Evolutionary conservation across 306 rosid genomes (phyloP).

Genomic region (Crotalaria pallida): DNA sequence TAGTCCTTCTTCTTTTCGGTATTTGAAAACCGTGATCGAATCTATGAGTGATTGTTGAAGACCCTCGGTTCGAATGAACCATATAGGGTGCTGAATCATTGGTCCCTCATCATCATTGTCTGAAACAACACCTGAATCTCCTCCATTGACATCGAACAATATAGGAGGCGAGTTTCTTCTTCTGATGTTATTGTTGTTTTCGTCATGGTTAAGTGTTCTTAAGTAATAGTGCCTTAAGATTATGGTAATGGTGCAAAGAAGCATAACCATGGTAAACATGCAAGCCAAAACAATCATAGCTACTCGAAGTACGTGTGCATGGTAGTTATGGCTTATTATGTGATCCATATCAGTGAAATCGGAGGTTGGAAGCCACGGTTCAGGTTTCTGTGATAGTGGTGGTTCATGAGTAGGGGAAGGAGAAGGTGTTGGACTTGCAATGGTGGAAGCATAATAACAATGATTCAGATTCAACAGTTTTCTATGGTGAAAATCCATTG

Average conservation of each 20-base stretch:
- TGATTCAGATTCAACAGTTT: not conserved
- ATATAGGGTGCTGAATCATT: slow-evolving; percentile 40
- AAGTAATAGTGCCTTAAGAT: slow-evolving; percentile 8
- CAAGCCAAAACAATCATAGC: slow-evolving; percentile 15
- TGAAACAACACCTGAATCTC: slow-evolving; percentile 12
- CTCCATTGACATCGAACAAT: slow-evolving; percentile 34
- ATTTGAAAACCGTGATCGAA: slow-evolving; percentile 50
- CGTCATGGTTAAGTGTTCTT: slow-evolving; percentile 7
- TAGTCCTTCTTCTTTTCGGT: slow-evolving; percentile 48
- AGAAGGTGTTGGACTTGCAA: slow-evolving; percentile 10
- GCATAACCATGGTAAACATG: not conserved
- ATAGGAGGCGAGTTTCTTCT: slow-evolving; percentile 24
- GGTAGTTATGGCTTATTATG: not conserved
- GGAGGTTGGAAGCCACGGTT: not conserved
- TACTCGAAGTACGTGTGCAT: not conserved
- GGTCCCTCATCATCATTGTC: slow-evolving; percentile 27
- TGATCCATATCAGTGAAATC: not conserved
- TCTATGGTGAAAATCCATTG: slow-evolving; percentile 18
- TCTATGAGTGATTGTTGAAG: slow-evolving; percentile 59
- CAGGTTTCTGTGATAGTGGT: not conserved
- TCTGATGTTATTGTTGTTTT: not conserved
- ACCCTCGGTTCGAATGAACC: slow-evolving; percentile 60
- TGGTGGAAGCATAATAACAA: not conserved
- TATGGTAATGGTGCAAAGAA: not conserved
- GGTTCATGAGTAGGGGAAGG: slow-evolving; percentile 17